These are phyloP conservation scores for Thermothelomyces thermophilus DNA, from an alignment of 2,329 filamentous ascomycete species.

Conservation along the genomic window DNA sequence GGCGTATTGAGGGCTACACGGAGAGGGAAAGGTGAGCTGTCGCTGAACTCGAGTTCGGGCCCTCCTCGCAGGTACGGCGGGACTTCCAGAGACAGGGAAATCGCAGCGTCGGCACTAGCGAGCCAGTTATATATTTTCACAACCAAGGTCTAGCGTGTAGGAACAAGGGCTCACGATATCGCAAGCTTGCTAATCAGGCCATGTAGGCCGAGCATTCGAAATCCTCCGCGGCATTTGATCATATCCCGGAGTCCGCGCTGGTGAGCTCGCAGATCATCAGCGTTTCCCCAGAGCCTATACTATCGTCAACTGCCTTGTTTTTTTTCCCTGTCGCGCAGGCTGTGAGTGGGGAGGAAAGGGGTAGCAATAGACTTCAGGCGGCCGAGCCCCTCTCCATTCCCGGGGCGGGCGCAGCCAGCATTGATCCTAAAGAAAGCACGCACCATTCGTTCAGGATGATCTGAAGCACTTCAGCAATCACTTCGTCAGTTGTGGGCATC, in stretches of 20 bases:
- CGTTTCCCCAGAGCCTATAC: slow-evolving; percentile 37
- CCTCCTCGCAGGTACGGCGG: slow-evolving; percentile 37
- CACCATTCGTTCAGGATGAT: slow-evolving; percentile 49
- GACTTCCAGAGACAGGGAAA: slow-evolving; percentile 43
- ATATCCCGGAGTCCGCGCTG: slow-evolving; percentile 42
- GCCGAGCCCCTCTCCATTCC: too few species aligned
- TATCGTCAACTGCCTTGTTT: not conserved
- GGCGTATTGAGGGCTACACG: slow-evolving; percentile 43
- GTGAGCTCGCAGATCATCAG: slow-evolving; percentile 39
- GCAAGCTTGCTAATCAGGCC: slow-evolving; percentile 43
- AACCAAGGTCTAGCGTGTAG: not conserved
- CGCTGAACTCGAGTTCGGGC: slow-evolving; percentile 37
- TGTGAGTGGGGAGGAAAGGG: too few species aligned
- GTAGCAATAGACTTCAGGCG: too few species aligned
- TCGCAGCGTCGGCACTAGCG: slow-evolving; percentile 39
- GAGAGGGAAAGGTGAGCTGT: slow-evolving; percentile 35
- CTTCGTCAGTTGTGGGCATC: slow-evolving; percentile 37
- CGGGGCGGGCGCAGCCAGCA: too few species aligned
- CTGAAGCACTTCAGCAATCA: slow-evolving; percentile 43
- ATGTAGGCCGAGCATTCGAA: slow-evolving; percentile 40
- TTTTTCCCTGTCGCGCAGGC: not conserved
- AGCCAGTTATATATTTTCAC: not conserved
- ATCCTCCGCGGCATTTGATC: slow-evolving; percentile 41
- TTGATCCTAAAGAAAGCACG: too few species aligned
- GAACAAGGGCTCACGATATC: slow-evolving; percentile 36